Percentiles rank a stretch among this genome's conserved stretches.
phyloP scores from a whole-genome alignment of 2,329 filamentous ascomycete species.

The Pseudogymnoascus sp. region DNA sequence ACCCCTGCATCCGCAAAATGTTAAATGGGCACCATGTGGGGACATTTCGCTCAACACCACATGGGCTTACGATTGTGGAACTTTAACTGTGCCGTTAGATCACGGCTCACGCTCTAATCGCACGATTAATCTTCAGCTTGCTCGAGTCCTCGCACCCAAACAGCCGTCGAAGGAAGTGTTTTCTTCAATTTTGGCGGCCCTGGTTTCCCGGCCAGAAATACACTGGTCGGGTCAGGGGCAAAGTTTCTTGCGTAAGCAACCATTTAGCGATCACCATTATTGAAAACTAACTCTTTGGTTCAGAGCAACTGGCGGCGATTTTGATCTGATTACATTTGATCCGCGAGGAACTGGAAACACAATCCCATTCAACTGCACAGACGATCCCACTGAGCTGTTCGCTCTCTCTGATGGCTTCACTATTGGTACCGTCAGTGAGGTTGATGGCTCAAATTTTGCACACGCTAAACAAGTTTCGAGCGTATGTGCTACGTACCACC shows the following conservation, averaged over 20 bases:
- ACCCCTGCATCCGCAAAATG: neutral
- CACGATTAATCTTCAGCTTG: neutral
- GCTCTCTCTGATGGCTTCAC: neutral
- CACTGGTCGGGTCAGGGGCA: neutral
- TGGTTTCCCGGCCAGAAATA: neutral
- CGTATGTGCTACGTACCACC: neutral
- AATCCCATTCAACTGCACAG: constrained; percentile 8
- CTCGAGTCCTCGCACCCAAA: neutral
- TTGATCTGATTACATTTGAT: constrained; percentile 18
- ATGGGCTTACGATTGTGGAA: neutral
- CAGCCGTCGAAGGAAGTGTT: neutral
- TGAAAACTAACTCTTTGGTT: neutral
- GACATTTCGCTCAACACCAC: neutral
- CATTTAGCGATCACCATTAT: neutral
- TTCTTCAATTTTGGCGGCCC: neutral
- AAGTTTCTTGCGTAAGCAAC: neutral
- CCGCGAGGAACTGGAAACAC: constrained; percentile 14
- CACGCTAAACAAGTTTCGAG: neutral
- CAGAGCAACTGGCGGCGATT: constrained; percentile 13
- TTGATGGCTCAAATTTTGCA: neutral
- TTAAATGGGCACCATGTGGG: neutral
- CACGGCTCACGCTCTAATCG: neutral
- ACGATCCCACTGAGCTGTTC: neutral
- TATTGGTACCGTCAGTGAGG: neutral
- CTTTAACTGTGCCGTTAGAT: neutral